Evolutionary conservation across 495 filamentous ascomycete species (phyloP), one percentile per base, ranked within the genome.

Genomic region (Oleoguttula mirabilis): DNA sequence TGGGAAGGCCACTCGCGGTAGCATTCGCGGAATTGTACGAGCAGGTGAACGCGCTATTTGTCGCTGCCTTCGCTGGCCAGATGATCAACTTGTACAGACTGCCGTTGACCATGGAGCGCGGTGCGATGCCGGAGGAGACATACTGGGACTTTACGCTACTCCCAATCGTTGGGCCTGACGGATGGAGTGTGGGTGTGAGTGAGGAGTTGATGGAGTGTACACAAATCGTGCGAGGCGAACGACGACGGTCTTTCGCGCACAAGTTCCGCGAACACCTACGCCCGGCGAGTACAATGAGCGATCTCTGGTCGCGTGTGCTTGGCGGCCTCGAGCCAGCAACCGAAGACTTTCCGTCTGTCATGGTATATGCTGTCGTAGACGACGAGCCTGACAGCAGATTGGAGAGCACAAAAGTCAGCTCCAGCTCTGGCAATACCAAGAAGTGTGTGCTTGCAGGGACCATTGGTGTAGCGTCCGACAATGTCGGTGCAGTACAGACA

Each of bases 31-130:
- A 82, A 47, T 71, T 84, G 11, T 82, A 75, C 75, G 60, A 68
- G 16, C 68, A 67, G 1, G 59, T 84, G 3, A 61, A 67, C 45
- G 70, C 68, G 3, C 60, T 77, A 2, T 70, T 84, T 40, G 57
- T 64, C 3, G 69, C 57, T 42, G 79, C 78, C 1, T 66, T 63
- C 21, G 70, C 67, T 2, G 79, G 77, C 3, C 67, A 77, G 51
- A 71, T 76, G 3, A 80, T 71, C 3, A 77, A 79, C 72, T 80
- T 81, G 37, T 69, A 81, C 45, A 75, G 81, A 50, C 75, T 82
- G 50, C 65, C 67, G 34, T 59, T 82, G 3, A 76, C 79, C 48
- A 60, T 82, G 16, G 64, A 64, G 28, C 65, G 79, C 32, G 70
- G 66, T 2, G 75, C 64, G 32, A 14, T 23, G 24, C 45, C 76